Conservation (phyloP, 2,329 filamentous ascomycete genomes). For the Epichloe baconii region DNA sequence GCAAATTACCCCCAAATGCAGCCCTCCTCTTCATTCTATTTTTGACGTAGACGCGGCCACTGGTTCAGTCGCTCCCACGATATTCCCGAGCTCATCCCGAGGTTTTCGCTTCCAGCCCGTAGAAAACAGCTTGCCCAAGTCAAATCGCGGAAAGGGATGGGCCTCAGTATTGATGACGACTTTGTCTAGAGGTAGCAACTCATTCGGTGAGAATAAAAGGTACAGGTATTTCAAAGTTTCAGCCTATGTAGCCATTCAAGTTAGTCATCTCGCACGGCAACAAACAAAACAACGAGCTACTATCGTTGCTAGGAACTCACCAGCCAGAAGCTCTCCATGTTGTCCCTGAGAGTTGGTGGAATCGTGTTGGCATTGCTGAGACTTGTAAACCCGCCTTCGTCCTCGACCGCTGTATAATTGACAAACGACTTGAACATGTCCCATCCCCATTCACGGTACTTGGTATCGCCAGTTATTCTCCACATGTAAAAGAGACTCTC, state of each 20-base stretch:
- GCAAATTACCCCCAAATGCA: not conserved
- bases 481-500: constrained; percentile 98
- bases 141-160: constrained; percentile 78
- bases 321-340: constrained; percentile 99
- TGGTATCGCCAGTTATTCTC: constrained; percentile 82
- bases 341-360: constrained; percentile 61
- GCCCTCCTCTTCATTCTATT: not conserved
- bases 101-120: constrained; percentile 71
- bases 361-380: constrained; percentile 60
- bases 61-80: constrained; percentile 12
- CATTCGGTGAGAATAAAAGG: constrained; percentile 74
- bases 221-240: constrained; percentile 98
- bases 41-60: not conserved
- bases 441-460: constrained; percentile 95
- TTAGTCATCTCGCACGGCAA: constrained; percentile 2
- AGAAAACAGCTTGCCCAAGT: constrained; percentile 61
- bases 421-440: constrained; percentile 93
- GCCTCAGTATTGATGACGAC: constrained; percentile 95
- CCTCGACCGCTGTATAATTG: constrained; percentile 67
- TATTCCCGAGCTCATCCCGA: constrained; percentile 33
- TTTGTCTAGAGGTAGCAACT: constrained; percentile 72
- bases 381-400: constrained; percentile 71
- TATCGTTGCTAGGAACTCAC: constrained; percentile 33
- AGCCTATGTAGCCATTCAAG: constrained; percentile 38
- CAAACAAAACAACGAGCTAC: not conserved